Evolutionary conservation across 768 basidiomycete genomes (phyloP).

Genomic region (Mrakia hoshinonis): DNA sequence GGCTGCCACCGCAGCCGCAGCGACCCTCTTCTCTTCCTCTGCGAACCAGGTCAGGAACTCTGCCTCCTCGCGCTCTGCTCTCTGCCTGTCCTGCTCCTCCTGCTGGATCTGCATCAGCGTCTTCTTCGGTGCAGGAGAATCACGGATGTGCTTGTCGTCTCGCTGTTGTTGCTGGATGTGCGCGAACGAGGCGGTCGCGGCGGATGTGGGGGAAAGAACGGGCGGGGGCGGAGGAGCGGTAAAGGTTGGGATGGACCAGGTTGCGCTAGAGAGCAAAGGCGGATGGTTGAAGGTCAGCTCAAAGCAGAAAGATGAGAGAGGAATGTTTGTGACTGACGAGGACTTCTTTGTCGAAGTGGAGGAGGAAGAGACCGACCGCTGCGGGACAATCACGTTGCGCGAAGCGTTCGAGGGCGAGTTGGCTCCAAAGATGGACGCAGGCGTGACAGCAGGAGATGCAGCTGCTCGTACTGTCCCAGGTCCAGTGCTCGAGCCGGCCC

Average conservation of each 20-base stretch:
- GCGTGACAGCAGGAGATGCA: not conserved
- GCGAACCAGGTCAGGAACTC: slow-evolving; percentile 88
- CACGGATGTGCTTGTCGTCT: slow-evolving; percentile 45
- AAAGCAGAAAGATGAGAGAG: slow-evolving; percentile 16
- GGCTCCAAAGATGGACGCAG: not conserved
- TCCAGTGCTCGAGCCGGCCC: not conserved
- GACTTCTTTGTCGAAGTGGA: slow-evolving; percentile 19
- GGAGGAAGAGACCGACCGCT: not conserved
- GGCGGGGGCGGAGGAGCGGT: slow-evolving; percentile 31
- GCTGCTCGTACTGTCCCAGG: not conserved
- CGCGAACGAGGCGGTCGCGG: slow-evolving; percentile 36
- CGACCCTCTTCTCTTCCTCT: slow-evolving; percentile 48
- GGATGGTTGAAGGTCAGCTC: slow-evolving; percentile 25
- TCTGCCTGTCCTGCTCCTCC: slow-evolving; percentile 59
- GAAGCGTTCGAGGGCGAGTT: slow-evolving; percentile 12
- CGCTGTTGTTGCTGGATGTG: slow-evolving; percentile 73
- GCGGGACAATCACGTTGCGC: slow-evolving; percentile 23
- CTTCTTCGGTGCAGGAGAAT: slow-evolving; percentile 48
- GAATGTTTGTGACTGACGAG: slow-evolving; percentile 31
- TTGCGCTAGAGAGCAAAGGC: slow-evolving; percentile 46
- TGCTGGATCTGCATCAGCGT: slow-evolving; percentile 76
- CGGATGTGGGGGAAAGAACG: slow-evolving; percentile 43
- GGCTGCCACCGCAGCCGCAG: not conserved
- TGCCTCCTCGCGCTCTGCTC: slow-evolving; percentile 48
- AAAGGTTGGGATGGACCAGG: slow-evolving; percentile 48